These are phyloP conservation scores for Testicularia cyperi DNA, from an alignment of 1,284 basidiomycete genomes.

Conservation along the genomic window DNA sequence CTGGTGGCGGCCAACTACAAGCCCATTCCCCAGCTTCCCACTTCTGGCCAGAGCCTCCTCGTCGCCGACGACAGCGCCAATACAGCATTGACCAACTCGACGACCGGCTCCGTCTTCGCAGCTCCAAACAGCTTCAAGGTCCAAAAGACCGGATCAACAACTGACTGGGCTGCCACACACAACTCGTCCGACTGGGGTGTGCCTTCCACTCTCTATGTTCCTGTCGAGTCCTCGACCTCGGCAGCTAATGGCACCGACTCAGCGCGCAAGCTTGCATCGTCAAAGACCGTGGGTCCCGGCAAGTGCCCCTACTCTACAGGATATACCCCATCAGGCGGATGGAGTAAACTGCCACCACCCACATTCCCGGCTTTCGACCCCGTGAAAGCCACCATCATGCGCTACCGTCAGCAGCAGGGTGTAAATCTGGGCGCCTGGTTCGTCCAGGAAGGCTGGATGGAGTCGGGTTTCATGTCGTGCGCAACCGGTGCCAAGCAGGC, in stretches of 20 bases:
- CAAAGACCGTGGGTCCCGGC: conserved; percentile 43
- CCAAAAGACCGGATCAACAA: conserved; percentile 16
- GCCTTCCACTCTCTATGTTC: conserved; percentile 43
- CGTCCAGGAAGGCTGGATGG: conserved; percentile 78
- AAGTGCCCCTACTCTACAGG: conserved; percentile 44
- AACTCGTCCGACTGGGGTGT: conserved; percentile 43
- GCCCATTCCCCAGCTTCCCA: conserved; percentile 50
- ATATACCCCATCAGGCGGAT: conserved; percentile 51
- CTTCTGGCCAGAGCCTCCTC: conserved; percentile 9
- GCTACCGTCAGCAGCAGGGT: conserved; percentile 53
- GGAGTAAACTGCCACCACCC: conserved; percentile 37
- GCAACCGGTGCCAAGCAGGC: conserved; percentile 66
- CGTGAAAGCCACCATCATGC: conserved; percentile 52
- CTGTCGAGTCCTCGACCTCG: conserved; percentile 17
- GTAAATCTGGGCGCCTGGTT: conserved; percentile 62
- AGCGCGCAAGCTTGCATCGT: conserved; percentile 22
- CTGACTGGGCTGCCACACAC: conserved; percentile 20
- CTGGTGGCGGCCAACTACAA: conserved; percentile 59
- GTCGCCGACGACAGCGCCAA: conserved; percentile 1
- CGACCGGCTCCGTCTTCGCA: conserved; percentile 12
- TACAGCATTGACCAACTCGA: conserved; percentile 3
- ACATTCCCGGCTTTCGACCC: conserved; percentile 50
- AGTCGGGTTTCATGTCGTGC: conserved; percentile 70
- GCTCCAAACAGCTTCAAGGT: conserved; percentile 31
- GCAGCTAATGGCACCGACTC: conserved; percentile 6